phyloP scores from a whole-genome alignment of 805 yeast genomes.

The Candida endomychidarum region DNA sequence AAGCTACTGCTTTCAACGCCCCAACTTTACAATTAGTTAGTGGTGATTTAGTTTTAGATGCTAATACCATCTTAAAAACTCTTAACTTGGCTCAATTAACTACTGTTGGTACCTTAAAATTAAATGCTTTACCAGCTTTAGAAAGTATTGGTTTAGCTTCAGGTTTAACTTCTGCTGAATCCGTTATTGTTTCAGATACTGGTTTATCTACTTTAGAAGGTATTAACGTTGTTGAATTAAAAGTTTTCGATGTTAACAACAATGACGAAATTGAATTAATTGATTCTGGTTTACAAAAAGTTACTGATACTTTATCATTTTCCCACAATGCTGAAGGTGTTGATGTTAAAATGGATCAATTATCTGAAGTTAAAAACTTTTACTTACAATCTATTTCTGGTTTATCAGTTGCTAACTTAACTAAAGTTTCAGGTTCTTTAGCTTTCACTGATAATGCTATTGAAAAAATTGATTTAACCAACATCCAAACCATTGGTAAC shows the following conservation, averaged over 20 bases:
- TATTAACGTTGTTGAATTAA: slow-evolving; percentile 48
- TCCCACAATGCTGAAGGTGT: slow-evolving; percentile 83
- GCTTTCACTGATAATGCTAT: slow-evolving; percentile 76
- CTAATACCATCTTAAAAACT: slow-evolving; percentile 63
- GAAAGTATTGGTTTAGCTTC: slow-evolving; percentile 60
- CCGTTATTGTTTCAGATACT: slow-evolving; percentile 72
- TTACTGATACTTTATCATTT: slow-evolving; percentile 72
- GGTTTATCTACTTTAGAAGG: slow-evolving; percentile 68
- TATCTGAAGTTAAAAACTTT: slow-evolving; percentile 85
- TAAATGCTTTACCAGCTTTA: slow-evolving; percentile 86
- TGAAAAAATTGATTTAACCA: slow-evolving; percentile 51
- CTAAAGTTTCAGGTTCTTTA: slow-evolving; percentile 74
- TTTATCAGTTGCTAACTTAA: slow-evolving; percentile 66
- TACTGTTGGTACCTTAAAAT: slow-evolving; percentile 77
- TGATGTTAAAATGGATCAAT: slow-evolving; percentile 63
- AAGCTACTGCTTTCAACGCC: slow-evolving; percentile 67
- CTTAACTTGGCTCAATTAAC: slow-evolving; percentile 76
- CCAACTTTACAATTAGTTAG: slow-evolving; percentile 74
- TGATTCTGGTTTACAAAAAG: slow-evolving; percentile 70
- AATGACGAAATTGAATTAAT: slow-evolving; percentile 73
- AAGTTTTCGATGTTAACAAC: slow-evolving; percentile 81
- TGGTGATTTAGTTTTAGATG: slow-evolving; percentile 61
- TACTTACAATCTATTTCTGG: slow-evolving; percentile 79
- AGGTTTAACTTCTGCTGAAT: slow-evolving; percentile 72
- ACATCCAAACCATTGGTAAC: slow-evolving; percentile 69